Evolutionary conservation across 2,329 filamentous ascomycete genomes (phyloP).

Genomic region (Nigrospora osmanthi): DNA sequence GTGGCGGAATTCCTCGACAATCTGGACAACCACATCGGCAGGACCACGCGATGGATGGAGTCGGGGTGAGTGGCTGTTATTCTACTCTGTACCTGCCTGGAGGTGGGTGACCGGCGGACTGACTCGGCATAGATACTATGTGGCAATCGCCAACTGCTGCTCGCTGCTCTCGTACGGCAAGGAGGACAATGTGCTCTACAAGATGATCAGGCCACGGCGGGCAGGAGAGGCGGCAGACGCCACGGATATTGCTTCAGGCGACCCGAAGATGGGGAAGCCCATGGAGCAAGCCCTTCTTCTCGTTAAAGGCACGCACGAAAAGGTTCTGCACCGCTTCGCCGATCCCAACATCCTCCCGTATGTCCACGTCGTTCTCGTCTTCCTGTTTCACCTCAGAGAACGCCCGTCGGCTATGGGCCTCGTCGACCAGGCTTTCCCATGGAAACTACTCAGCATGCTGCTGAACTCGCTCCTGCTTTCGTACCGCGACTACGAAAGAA

Average conservation of each 20-base stretch:
- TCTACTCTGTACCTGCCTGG: neutral
- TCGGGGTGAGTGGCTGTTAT: constrained; percentile 21
- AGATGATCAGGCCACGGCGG: constrained; percentile 21
- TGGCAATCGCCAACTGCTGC: constrained; percentile 49
- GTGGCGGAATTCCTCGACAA: constrained; percentile 40
- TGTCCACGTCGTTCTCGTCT: constrained; percentile 54
- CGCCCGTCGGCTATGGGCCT: constrained; percentile 32
- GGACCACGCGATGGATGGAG: constrained; percentile 42
- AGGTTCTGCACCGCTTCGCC: constrained; percentile 42
- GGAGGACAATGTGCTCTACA: constrained; percentile 38
- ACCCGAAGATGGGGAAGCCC: constrained; percentile 4
- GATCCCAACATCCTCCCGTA: constrained; percentile 55
- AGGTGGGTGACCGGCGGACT: neutral
- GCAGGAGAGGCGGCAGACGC: constrained; percentile 18
- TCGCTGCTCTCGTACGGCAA: constrained; percentile 45
- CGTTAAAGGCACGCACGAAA: constrained; percentile 14
- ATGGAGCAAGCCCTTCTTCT: constrained; percentile 16
- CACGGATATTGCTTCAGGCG: constrained; percentile 6
- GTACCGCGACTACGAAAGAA: constrained; percentile 19
- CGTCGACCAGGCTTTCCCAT: constrained; percentile 40
- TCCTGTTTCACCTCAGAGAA: constrained; percentile 39
- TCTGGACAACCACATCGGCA: constrained; percentile 50
- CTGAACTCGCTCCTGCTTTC: constrained; percentile 28
- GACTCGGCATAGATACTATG: constrained; percentile 36
- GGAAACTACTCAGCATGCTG: constrained; percentile 37